Evolutionary conservation across 2,329 filamentous ascomycete species (phyloP).

Genomic region (Aspergillus piperis): DNA sequence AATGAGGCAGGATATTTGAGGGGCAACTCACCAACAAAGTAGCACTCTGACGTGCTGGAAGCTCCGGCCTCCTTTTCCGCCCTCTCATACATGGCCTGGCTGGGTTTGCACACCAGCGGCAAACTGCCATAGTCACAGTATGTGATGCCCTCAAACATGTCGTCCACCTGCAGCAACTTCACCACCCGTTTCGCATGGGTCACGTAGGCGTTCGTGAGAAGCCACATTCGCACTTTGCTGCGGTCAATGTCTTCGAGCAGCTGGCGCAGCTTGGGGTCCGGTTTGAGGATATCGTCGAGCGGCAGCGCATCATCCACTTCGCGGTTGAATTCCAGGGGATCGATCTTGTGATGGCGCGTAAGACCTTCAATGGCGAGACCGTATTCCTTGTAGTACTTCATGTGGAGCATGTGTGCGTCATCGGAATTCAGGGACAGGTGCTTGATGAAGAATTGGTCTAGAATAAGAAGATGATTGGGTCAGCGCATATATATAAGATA

Average conservation of each 20-base stretch:
- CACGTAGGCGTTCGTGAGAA: conserved; percentile 94
- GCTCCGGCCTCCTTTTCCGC: conserved; percentile 84
- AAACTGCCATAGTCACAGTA: conserved; percentile 82
- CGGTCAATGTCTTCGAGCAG: conserved; percentile 81
- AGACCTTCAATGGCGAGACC: conserved; percentile 96
- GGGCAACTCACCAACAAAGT: conserved; percentile 75
- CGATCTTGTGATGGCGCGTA: conserved; percentile 90
- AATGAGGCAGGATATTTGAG: background rate
- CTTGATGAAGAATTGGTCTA: conserved; percentile 61
- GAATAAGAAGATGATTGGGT: background rate
- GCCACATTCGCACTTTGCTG: conserved; percentile 82
- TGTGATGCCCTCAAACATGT: conserved; percentile 91
- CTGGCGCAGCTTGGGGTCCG: conserved; percentile 70
- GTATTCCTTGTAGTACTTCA: conserved; percentile 93
- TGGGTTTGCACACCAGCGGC: conserved; percentile 83
- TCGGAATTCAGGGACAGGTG: conserved; percentile 73
- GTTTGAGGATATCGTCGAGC: conserved; percentile 78
- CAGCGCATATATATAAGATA: background rate
- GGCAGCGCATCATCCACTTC: conserved; percentile 95
- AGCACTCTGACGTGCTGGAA: conserved; percentile 70
- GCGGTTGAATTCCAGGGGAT: conserved; percentile 89
- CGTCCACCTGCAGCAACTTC: conserved; percentile 75
- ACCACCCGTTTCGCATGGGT: conserved; percentile 84
- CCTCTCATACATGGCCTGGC: conserved; percentile 78
- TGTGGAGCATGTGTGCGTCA: conserved; percentile 83